Conservation (phyloP, 345 rosid species). For the Microcos paniculata region DNA sequence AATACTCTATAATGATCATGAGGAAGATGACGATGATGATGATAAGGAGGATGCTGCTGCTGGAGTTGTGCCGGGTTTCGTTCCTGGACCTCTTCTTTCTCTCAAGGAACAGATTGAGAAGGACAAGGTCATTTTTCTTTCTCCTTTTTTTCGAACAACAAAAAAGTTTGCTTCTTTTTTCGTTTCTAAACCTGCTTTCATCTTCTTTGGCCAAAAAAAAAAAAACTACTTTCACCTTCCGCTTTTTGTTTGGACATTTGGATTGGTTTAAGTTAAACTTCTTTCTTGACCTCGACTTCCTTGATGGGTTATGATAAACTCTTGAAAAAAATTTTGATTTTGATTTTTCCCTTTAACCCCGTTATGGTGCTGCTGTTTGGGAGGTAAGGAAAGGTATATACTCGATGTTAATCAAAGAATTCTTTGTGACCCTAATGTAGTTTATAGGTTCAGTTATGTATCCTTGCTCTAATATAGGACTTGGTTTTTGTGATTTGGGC, state of each 20-base stretch:
- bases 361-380: background rate
- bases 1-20: slow-evolving; percentile 9
- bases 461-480: background rate
- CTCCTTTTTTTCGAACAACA: background rate
- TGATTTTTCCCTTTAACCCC: background rate
- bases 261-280: background rate
- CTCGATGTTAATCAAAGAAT: background rate
- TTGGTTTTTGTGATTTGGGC: slow-evolving; percentile 1
- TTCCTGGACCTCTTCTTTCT: slow-evolving; percentile 51
- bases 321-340: background rate
- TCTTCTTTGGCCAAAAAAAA: no score
- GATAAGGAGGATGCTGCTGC: slow-evolving; percentile 27
- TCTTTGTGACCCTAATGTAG: background rate
- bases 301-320: background rate
- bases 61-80: slow-evolving; percentile 35
- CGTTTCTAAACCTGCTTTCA: background rate
- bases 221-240: background rate
- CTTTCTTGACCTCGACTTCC: background rate
- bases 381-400: background rate
- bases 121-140: slow-evolving; percentile 40
- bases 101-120: slow-evolving; percentile 63
- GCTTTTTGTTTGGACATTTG: background rate
- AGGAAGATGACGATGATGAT: slow-evolving; percentile 13
- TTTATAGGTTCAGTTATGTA: background rate
- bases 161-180: background rate